phyloP scores from a whole-genome alignment of 306 rosid genomes.

The Cyamopsis tetragonoloba region DNA sequence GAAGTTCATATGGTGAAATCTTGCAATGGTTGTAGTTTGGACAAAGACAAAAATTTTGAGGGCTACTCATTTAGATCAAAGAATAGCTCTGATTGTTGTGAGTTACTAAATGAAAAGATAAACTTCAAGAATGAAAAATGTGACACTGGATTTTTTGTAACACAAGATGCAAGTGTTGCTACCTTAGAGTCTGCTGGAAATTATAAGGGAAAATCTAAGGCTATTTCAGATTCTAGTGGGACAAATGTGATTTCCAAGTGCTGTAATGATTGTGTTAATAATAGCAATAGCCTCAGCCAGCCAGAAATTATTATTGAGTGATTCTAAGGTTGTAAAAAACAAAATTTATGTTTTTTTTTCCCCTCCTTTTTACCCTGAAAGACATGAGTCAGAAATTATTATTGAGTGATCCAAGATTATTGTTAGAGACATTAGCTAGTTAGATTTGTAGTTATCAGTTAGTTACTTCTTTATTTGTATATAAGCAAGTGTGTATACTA shows the following conservation, averaged over 20 bases:
- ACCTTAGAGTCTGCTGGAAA: neutral
- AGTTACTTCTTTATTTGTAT: too few species aligned
- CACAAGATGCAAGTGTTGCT: slow-evolving; percentile 8
- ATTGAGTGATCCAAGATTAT: too few species aligned
- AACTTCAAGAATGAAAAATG: neutral
- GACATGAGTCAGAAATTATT: too few species aligned
- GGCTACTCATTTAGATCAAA: slow-evolving; percentile 10
- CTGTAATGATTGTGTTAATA: neutral
- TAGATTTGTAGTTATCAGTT: too few species aligned
- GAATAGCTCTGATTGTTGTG: slow-evolving; percentile 10
- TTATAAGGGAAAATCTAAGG: neutral
- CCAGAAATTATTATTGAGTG: slow-evolving; percentile 29
- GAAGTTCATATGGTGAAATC: slow-evolving; percentile 26
- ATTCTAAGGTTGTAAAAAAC: neutral
- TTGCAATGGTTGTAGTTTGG: slow-evolving; percentile 24
- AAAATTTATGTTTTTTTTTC: too few species aligned
- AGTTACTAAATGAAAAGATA: too few species aligned
- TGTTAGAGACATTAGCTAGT: too few species aligned
- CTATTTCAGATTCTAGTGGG: neutral
- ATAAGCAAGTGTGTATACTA: too few species aligned
- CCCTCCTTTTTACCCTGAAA: neutral
- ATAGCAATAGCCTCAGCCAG: neutral
- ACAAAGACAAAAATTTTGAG: neutral
- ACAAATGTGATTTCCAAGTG: slow-evolving; percentile 18
- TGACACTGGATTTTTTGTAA: neutral